Evolutionary conservation across 305 asterid species (phyloP), one percentile per base, ranked within the genome.

Genomic region (Stenogyne calaminthoides): DNA sequence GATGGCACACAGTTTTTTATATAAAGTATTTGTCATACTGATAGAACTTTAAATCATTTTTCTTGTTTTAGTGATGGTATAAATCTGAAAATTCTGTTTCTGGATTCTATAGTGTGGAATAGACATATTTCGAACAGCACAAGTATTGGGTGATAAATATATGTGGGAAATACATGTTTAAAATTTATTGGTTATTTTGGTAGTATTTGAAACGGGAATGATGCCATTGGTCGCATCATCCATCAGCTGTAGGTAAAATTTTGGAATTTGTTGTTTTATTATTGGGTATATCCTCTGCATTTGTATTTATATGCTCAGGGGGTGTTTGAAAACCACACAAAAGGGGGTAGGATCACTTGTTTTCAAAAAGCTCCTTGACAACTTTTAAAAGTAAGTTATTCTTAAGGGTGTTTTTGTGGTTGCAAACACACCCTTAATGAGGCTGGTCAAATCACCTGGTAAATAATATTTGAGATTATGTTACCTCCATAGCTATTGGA

Each of bases 61-160:
- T 56, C 8, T 34, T 44, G 66, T 47, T 32, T 68, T 16, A 54
- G 32, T 14, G 15, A 44, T 44, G 36, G 36, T n/a, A n/a, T 61
- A 15, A 49, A 25, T 69, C 19, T n/a, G 59, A 11, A 34, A 36
- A 1, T 19, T 69, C 22, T 10, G 34, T 59, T 62, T 52, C 19
- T 25, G 60, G 37, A 16, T 69, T 3, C 27, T 18, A 5, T n/a
- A 37, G 73, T 14, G 67, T 15, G 54, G 20, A 67, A 20, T 12
- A 34, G 18, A 22, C 12, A n/a, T 70, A 14, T 68, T 12, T 42
- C 39, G 69, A 64, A 60, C 71, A 42, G 15, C 18, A 52, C 36
- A 25, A 49, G 7, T 52, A 57, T 40, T 72, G 42, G 9, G 68
- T 72, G 32, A 67, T 27, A 40, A 32, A 27, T 64, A 9, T 69